Base-by-base conservation (phyloP, 305 asterid species). In the Fraxinus dipetala region DNA sequence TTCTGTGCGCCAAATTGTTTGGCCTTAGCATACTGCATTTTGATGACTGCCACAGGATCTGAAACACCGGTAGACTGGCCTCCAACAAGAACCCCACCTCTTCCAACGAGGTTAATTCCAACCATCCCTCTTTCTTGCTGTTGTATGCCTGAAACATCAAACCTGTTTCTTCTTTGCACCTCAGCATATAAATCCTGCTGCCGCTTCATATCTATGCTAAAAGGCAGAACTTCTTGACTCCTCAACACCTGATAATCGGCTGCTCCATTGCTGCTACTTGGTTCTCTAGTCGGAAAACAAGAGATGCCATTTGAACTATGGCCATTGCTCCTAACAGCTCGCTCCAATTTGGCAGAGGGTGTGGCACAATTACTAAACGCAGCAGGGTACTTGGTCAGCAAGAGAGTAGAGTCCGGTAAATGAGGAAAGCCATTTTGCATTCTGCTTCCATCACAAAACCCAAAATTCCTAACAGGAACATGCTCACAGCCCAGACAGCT, bases 31-130 rank as follows among this genome's bases (percentile, higher is more conserved):
- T 89, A 93, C 82, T 92, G 98, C 98, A 92, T 83, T 84, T 87
- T 92, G 20, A 93, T 89, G 84, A 97, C 98, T n/a, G 97, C 90
- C 30, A 91, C 97, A 0, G 99, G 98, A 84, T 97, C 98, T 1
- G 98, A 89, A 80, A 93, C 87, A 6, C 91, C 86, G 18, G 87
- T 88, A 35, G 95, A 82, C 85, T 87, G 96, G 65, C 97, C 93
- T 16, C 93, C 97, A 4, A 85, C 88, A 54, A 91, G 80, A 56
- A 90, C 80, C 72, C 89, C 94, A 70, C 92, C 93, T 81, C 93
- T 84, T 45, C 92, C 93, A 32, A 81, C 94, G 48, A 89, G 91
- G 76, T 90, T 91, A 43, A 91, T 75, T 38, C 93, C 98, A 8
- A 89, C 89, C 84, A 85, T 63, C 56, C 95, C 96, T 78, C 91